Evolutionary conservation across 164 flowering plant species (phyloP), one percentile per base, ranked within the genome.

Genomic region (Santalum album): DNA sequence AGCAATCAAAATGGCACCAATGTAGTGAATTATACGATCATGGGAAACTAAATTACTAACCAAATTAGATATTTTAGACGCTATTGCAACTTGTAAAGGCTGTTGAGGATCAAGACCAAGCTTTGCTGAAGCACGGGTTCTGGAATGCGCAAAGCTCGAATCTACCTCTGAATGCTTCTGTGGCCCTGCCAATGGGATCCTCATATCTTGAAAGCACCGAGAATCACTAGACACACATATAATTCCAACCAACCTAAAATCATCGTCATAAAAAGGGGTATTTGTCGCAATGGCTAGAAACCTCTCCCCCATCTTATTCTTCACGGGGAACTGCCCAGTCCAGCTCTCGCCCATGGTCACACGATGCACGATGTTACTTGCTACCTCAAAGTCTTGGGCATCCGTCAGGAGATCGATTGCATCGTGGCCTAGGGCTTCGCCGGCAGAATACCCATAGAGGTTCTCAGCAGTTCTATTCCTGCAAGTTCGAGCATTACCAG

Each of bases 401-500:
- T 87, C 92, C 10, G 61, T 54, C 16, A 94, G 56, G 17, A 94
- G 78, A 62, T 76, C 81, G 55, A 82, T 58, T 24, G 70, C 78
- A 76, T 78, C 75, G 57, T 68, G 71, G 22, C 97, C 96, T 14
- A 87, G 72, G 16, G 83, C 99, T 65, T 94, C 99, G 1, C 78
- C 75, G 22, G 78, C 76, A 27, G 87, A 69, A 68, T 86, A 87
- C 25, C 99, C 99, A 81, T 85, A 94, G 42, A 86, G 72, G 18
- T 62, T 64, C 54, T 87, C 94, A 52, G 97, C 99, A 15, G 69
- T 69, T 27, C 76, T 73, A 56, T 94, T 94, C 99, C 97, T 94
- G 77, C 72, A 75, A 39, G 44, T 54, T 34, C 23, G 19, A 58
- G 60, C 26, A 14, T 48, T 26, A 39, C 35, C 55, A 15, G 35